Evolutionary conservation across 2,329 filamentous ascomycete genomes (phyloP).

Genomic region (Penicillium sp.): DNA sequence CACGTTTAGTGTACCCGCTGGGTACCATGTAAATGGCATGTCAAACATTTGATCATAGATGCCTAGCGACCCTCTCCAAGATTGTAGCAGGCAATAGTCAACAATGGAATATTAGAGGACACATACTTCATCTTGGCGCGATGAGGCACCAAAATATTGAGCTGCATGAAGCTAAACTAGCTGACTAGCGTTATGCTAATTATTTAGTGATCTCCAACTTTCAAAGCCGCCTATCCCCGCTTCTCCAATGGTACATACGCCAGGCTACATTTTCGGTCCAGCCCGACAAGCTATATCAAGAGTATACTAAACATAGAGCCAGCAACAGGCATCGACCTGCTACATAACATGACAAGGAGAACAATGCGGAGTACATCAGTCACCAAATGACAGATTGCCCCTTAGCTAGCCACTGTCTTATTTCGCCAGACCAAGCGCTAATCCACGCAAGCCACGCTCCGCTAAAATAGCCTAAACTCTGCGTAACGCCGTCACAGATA

Average conservation of each 20-base stretch:
- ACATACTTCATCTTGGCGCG: slow-evolving; percentile 8
- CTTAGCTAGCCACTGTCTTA: not conserved
- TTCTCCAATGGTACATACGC: not conserved
- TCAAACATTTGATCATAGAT: not conserved
- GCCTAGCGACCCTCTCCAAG: not conserved
- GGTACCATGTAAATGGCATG: not conserved
- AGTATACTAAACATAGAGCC: not conserved
- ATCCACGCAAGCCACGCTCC: slow-evolving; percentile 9
- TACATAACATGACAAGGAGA: not conserved
- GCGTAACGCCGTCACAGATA: slow-evolving; percentile 15
- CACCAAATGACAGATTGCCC: not conserved
- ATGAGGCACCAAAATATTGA: slow-evolving; percentile 2
- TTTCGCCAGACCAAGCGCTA: not conserved
- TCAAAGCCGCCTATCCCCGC: not conserved
- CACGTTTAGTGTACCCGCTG: slow-evolving; percentile 13
- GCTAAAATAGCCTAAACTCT: slow-evolving; percentile 14
- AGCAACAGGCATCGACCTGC: not conserved
- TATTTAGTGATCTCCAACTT: not conserved
- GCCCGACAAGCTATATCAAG: not conserved
- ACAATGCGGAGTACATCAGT: not conserved
- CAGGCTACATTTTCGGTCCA: not conserved
- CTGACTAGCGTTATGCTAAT: slow-evolving; percentile 4
- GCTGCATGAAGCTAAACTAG: slow-evolving; percentile 12
- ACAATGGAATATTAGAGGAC: not conserved
- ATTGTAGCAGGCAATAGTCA: not conserved